A percentile compares a stretch with the other conserved stretches of the same genome.
These are phyloP conservation scores for Juncus inflexus DNA, from an alignment of 176 grass and related monocot species.

Conservation along the genomic window DNA sequence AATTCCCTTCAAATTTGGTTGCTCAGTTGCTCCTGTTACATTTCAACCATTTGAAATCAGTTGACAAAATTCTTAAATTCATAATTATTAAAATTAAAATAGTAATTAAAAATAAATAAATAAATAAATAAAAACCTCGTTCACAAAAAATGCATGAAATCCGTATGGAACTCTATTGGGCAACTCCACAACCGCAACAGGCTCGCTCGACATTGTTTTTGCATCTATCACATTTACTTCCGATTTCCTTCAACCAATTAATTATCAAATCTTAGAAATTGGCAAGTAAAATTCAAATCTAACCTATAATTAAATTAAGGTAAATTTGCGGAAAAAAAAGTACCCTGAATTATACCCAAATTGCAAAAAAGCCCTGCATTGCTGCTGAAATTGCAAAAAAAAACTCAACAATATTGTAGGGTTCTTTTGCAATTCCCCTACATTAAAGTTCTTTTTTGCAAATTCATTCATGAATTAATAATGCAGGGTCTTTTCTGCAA, in stretches of 20 bases:
- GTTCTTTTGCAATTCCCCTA: too few relatives aligned
- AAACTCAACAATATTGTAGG: too few relatives aligned
- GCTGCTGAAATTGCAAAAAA: too few relatives aligned
- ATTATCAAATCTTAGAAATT: not conserved
- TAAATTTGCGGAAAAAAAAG: not conserved
- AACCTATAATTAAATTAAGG: not conserved
- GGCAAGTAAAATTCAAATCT: not conserved
- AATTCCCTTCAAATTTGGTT: slow-evolving; percentile 12
- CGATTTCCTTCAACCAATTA: slow-evolving; percentile 55
- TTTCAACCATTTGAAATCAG: too few relatives aligned
- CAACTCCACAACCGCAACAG: slow-evolving; percentile 76
- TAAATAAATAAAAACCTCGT: slow-evolving; percentile 40
- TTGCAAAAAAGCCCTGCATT: too few relatives aligned
- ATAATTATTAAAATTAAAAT: not conserved
- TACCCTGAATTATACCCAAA: too few relatives aligned
- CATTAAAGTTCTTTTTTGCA: too few relatives aligned
- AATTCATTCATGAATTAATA: not conserved
- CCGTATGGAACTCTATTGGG: slow-evolving; percentile 76
- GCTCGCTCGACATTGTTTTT: slow-evolving; percentile 81
- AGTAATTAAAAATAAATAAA: not conserved
- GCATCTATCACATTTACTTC: slow-evolving; percentile 84
- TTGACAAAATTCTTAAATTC: not conserved
- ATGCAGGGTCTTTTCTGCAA: not conserved
- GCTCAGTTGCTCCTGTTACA: slow-evolving; percentile 28
- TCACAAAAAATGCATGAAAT: slow-evolving; percentile 91